Evolutionary conservation across 2,329 filamentous ascomycete genomes (phyloP).

Genomic region (Pyrenochaeta sp.): DNA sequence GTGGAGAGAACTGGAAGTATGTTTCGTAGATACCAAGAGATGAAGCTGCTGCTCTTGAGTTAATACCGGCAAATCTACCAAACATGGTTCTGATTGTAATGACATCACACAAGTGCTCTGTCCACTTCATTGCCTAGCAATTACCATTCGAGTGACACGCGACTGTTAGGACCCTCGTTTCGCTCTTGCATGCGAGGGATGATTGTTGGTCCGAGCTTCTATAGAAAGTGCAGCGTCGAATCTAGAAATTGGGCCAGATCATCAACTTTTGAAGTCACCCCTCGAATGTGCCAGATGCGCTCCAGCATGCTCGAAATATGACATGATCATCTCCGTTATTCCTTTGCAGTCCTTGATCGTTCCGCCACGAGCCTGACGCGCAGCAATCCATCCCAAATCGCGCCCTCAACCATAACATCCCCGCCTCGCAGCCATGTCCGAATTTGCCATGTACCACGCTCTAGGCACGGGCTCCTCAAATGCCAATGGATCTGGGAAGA

Average conservation of each 20-base stretch:
- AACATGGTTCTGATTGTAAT: not conserved
- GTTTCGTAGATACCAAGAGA: not conserved
- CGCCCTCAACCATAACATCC: conserved; percentile 22
- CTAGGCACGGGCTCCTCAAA: conserved; percentile 41
- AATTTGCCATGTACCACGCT: conserved; percentile 50
- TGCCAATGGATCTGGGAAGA: conserved; percentile 35
- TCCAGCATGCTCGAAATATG: conserved; percentile 24
- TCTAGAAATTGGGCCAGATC: conserved; percentile 41
- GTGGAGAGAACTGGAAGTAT: not conserved
- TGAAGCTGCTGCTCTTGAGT: not conserved
- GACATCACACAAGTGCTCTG: not conserved
- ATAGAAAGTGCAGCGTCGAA: conserved; percentile 26
- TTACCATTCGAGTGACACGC: conserved; percentile 4
- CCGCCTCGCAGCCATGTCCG: conserved; percentile 47
- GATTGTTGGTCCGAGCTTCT: conserved; percentile 24
- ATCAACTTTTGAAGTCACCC: conserved; percentile 32
- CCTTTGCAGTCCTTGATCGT: conserved; percentile 15
- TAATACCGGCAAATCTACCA: not conserved
- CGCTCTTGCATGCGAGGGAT: conserved; percentile 29
- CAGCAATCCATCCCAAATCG: conserved; percentile 15
- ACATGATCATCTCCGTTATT: conserved; percentile 29
- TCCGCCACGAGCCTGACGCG: conserved; percentile 25
- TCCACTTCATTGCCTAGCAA: not conserved
- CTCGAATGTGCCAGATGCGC: conserved; percentile 15
- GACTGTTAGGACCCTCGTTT: conserved; percentile 15